Percentiles rank a stretch among this genome's conserved stretches.
These are phyloP conservation scores for Carex cristatella DNA, from an alignment of 176 grass and related monocot genomes.

Conservation along the genomic window DNA sequence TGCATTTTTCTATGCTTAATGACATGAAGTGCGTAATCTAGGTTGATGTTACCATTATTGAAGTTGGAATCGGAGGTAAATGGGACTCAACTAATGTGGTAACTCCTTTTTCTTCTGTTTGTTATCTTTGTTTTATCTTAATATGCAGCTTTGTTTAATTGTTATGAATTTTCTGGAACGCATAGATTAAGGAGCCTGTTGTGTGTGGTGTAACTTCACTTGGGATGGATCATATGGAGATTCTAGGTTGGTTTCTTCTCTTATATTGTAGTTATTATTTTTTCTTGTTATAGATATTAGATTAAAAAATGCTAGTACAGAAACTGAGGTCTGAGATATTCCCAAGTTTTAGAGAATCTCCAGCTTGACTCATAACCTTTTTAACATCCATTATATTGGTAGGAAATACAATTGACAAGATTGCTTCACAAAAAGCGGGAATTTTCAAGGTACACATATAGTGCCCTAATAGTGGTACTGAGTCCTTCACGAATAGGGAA, in stretches of 20 bases:
- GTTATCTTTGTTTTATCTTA: not conserved
- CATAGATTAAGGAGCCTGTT: slow-evolving; percentile 69
- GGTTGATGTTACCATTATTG: slow-evolving; percentile 94
- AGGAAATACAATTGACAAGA: slow-evolving; percentile 68
- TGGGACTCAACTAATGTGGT: slow-evolving; percentile 98
- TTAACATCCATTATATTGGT: slow-evolving; percentile 25
- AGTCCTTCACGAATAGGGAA: not conserved
- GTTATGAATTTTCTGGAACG: slow-evolving; percentile 14
- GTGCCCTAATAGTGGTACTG: not conserved
- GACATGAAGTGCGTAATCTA: slow-evolving; percentile 12
- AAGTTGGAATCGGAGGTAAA: slow-evolving; percentile 93
- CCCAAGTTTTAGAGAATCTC: not conserved
- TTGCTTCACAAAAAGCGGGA: slow-evolving; percentile 69
- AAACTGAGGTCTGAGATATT: not conserved
- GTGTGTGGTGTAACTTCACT: slow-evolving; percentile 89
- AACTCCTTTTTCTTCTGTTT: not conserved
- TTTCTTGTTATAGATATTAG: not conserved
- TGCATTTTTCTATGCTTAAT: slow-evolving; percentile 8
- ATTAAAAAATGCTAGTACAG: not conserved
- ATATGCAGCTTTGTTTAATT: not conserved
- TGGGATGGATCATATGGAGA: slow-evolving; percentile 88
- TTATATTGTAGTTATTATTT: slow-evolving; percentile 10
- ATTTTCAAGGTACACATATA: slow-evolving; percentile 58
- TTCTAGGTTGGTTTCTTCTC: slow-evolving; percentile 50
- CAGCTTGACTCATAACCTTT: not conserved